Evolutionary conservation across 2,329 filamentous ascomycete genomes (phyloP).

Genomic region (Ascosphaera pollenicola): DNA sequence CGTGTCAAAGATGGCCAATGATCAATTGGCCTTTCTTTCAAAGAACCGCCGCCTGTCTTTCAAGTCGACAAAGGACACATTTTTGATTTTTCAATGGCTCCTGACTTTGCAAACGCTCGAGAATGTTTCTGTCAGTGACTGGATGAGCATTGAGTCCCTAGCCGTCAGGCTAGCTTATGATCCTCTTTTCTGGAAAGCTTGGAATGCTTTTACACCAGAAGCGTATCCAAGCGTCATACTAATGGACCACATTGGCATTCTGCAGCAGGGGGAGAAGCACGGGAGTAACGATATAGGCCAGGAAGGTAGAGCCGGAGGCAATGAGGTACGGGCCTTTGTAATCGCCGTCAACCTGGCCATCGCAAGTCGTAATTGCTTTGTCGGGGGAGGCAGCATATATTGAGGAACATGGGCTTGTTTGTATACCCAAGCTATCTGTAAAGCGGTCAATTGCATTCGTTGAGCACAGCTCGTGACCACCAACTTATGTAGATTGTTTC

Average conservation of each 20-base stretch:
- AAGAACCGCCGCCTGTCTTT: slow-evolving; percentile 3
- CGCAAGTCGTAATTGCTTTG: slow-evolving; percentile 4
- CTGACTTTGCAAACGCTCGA: slow-evolving; percentile 3
- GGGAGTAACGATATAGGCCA: background rate
- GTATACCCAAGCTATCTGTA: no score
- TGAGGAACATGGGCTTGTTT: background rate
- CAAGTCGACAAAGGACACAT: slow-evolving; percentile 3
- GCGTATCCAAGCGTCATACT: slow-evolving; percentile 5
- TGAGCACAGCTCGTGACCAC: no score
- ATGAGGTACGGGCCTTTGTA: slow-evolving; percentile 3
- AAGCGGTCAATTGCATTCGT: no score
- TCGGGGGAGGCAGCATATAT: slow-evolving; percentile 2
- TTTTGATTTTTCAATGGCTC: slow-evolving; percentile 6
- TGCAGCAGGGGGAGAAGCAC: background rate
- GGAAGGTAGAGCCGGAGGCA: background rate
- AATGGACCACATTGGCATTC: slow-evolving; percentile 5
- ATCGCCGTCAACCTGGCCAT: slow-evolving; percentile 5
- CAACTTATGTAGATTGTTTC: no score
- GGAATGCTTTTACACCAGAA: slow-evolving; percentile 2
- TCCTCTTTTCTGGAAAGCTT: slow-evolving; percentile 3
- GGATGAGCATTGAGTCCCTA: slow-evolving; percentile 2
- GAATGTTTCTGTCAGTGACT: slow-evolving; percentile 1
- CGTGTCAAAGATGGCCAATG: slow-evolving; percentile 11
- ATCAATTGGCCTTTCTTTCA: slow-evolving; percentile 17
- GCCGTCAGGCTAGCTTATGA: slow-evolving; percentile 3